Percentiles rank a stretch among this genome's conserved stretches.
phyloP scores from a whole-genome alignment of 2,329 filamentous ascomycete genomes.

The Botrytis tulipae region DNA sequence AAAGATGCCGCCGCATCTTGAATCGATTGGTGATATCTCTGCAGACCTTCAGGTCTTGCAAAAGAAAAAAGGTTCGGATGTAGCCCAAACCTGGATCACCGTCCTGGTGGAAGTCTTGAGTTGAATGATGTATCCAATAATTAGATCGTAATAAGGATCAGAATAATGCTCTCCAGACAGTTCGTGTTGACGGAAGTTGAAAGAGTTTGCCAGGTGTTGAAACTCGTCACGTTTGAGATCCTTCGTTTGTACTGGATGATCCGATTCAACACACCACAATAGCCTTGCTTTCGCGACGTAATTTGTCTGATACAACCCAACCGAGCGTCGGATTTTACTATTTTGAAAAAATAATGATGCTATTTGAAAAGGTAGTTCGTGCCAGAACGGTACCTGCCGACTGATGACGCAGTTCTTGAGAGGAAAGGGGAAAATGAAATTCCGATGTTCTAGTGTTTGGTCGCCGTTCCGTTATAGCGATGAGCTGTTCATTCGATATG shows the following conservation, averaged over 20 bases:
- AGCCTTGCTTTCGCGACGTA: slow-evolving; percentile 14
- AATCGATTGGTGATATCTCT: slow-evolving; percentile 10
- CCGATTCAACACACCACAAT: slow-evolving; percentile 4
- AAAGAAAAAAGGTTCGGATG: slow-evolving; percentile 7
- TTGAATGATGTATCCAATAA: slow-evolving; percentile 15
- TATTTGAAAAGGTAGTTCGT: background rate
- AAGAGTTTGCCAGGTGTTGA: background rate
- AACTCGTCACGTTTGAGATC: slow-evolving; percentile 20
- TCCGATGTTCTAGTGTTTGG: slow-evolving; percentile 1
- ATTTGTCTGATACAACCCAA: slow-evolving; percentile 6
- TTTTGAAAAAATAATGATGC: background rate
- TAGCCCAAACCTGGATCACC: slow-evolving; percentile 9
- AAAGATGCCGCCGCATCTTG: slow-evolving; percentile 14
- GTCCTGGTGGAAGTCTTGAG: background rate
- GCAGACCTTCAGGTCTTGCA: slow-evolving; percentile 8
- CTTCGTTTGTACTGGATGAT: background rate
- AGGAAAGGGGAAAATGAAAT: background rate
- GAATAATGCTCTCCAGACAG: background rate
- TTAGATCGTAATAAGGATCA: background rate
- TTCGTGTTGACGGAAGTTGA: background rate
- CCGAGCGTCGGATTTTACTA: background rate
- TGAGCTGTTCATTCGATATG: slow-evolving; percentile 18
- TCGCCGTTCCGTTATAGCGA: background rate
- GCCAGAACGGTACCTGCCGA: background rate
- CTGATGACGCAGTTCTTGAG: slow-evolving; percentile 10